Base-by-base conservation (phyloP, 1,139 yeast genomes). In the Geotrichum fermentans region DNA sequence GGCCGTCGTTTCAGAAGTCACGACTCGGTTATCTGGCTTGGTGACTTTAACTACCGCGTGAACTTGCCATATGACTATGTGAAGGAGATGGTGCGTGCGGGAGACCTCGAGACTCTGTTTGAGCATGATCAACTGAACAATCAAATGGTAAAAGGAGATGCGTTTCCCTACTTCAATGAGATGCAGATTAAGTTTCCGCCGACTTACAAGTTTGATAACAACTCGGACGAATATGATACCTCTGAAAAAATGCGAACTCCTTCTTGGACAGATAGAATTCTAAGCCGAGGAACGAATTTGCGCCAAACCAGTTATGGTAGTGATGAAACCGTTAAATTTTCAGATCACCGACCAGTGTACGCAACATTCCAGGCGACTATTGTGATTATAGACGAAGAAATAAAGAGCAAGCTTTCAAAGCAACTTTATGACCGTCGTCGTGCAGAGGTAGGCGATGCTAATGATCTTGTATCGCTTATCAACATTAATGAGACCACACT, bases 271-370 rank as follows among this genome's bases (percentile, higher is more conserved):
- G 98, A 92, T 69, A 72, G 99, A 47, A 79, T 83, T 47, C 58
- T 83, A 47, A 73, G 74, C 47, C 73, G 78, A 37, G 75, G 76
- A n/a, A 45, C 62, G n/a, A 70, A 74, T 24, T 63, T 92, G 53
- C 77, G 74, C 51, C 97, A 86, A 59, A 60, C 77, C 18, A 69
- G 73, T 17, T 92, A 92, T 63, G 78, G 80, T 40, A 74, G 82
- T 53, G 82, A 77, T 3, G 79, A 76, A 13, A 73, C 74, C 32
- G 68, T 90, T 37, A 66, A 71, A 47, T 90, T 92, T 65, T 86
- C 96, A 0, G 99, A 92, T 65, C 99, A 94, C 66, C 71, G 96
- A 44, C 98, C 98, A 0, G 97, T 92, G 0, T 86, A 77, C 67
- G 96, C 90, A 0, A 70, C 80, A 0, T 92, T 86, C 64, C 73